Evolutionary conservation across 345 rosid species (phyloP).

Genomic region (Lepidium didymum): DNA sequence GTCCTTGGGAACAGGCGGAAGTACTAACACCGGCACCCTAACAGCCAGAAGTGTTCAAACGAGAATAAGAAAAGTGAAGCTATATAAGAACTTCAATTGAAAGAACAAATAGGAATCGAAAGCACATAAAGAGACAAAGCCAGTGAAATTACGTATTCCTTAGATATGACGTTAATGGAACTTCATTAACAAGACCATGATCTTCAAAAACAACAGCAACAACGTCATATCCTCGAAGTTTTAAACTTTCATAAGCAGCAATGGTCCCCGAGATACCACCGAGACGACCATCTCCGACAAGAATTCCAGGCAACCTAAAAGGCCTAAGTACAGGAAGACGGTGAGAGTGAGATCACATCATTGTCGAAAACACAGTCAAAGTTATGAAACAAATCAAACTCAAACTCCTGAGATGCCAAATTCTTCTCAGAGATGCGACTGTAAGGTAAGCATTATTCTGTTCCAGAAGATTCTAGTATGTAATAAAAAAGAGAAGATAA

Average conservation of each 20-base stretch:
- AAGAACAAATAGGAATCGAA: not conserved
- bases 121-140: not conserved
- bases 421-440: no score
- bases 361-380: no score
- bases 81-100: not conserved
- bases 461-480: no score
- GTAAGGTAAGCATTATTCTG: no score
- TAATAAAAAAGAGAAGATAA: not conserved
- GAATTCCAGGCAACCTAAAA: conserved; percentile 82
- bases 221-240: conserved; percentile 73
- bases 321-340: conserved; percentile 39
- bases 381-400: not conserved
- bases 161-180: conserved; percentile 60
- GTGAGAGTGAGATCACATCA: no score
- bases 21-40: conserved; percentile 85
- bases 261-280: conserved; percentile 95
- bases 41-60: conserved; percentile 7
- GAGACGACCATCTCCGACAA: conserved; percentile 89
- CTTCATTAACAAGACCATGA: conserved; percentile 81
- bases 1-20: conserved; percentile 74
- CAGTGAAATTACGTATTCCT: conserved; percentile 46
- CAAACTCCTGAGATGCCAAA: not conserved
- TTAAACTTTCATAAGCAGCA: conserved; percentile 87
- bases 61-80: conserved; percentile 8
- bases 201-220: conserved; percentile 81